Evolutionary conservation across 2,329 filamentous ascomycete species (phyloP).

Genomic region (Graphiopsis chlorocephala): DNA sequence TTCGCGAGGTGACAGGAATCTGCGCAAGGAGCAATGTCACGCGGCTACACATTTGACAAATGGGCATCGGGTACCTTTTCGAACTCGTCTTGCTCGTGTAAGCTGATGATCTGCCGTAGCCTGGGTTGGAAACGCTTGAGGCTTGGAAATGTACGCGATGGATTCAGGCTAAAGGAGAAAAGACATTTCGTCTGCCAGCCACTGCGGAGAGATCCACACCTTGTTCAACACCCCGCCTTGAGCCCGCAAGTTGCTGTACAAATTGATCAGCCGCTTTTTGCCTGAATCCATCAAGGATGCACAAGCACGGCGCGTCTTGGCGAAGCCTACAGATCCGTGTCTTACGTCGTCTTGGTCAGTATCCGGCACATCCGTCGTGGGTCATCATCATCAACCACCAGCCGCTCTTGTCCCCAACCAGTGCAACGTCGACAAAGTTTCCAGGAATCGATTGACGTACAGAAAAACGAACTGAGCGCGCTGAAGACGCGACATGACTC

Average conservation of each 20-base stretch:
- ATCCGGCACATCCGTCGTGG: slow-evolving; percentile 4
- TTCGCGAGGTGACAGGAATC: neutral
- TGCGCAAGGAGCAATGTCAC: neutral
- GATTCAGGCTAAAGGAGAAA: neutral
- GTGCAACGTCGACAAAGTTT: neutral
- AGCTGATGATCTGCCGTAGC: slow-evolving; percentile 2
- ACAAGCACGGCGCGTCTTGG: neutral
- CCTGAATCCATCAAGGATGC: neutral
- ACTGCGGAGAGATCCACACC: neutral
- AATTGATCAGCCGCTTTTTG: slow-evolving; percentile 2
- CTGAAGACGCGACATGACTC: neutral
- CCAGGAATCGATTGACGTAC: neutral
- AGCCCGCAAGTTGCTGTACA: neutral
- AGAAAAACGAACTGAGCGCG: neutral
- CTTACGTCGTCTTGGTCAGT: neutral
- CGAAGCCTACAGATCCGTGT: neutral
- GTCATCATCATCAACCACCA: neutral
- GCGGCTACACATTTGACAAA: neutral
- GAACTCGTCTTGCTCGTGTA: neutral
- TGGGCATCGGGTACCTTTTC: neutral
- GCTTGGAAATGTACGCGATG: neutral
- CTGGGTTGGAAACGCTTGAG: neutral
- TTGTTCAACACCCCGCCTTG: neutral
- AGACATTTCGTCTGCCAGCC: neutral
- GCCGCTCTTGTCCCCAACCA: neutral